Evolutionary conservation across 2,329 filamentous ascomycete genomes (phyloP), one percentile per base, ranked within the genome.

Genomic region (Pseudocercospora cruenta): DNA sequence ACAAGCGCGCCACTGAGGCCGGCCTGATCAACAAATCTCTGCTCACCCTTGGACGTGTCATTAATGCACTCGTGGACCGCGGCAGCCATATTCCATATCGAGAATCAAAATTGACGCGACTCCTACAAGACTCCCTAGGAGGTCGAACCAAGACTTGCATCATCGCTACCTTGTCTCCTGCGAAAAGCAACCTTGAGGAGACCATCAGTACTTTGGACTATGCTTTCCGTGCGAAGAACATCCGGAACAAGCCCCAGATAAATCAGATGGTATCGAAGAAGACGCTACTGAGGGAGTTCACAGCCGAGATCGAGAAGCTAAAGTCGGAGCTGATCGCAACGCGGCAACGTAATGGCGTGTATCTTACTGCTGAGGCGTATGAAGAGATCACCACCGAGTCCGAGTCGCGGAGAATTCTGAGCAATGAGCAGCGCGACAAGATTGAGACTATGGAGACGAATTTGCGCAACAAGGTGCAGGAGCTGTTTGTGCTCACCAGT

Each of bases 191-290:
- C 73, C 84, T 99, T 1, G 95, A 99, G 76, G 95, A 99, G 79
- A 99, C 96, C 0, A 98, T 99, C 67, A 98, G 95, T 0, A 99
- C 96, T 0, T 85, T 99, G 1, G 95, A 99, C 78, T 99, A 99
- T 76, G 96, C 95, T 10, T 98, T 98, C 81, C 88, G 95, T 55
- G 95, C 95, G 16, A 99, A 99, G 83, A 98, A 99, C 72, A 99
- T 99, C 74, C 91, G 92, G 58, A 99, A 99, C 80, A 97, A 97
- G 80, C 96, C 95, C 0, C 95, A 99, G 76, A 86, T 96, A 73
- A 99, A 98, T 79, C 91, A 93, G 58, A 87, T 92, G 75, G 88
- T 98, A 70, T 94, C 92, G 69, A 99, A 98, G 80, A 96, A 95
- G 80, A 97, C 93, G 2, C 80, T 99, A 12, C 85, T 99, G 10